Percentiles rank a stretch among this genome's conserved stretches.
Evolutionary conservation across 2,329 filamentous ascomycete genomes (phyloP).

Genomic region (Xylaria sp.): DNA sequence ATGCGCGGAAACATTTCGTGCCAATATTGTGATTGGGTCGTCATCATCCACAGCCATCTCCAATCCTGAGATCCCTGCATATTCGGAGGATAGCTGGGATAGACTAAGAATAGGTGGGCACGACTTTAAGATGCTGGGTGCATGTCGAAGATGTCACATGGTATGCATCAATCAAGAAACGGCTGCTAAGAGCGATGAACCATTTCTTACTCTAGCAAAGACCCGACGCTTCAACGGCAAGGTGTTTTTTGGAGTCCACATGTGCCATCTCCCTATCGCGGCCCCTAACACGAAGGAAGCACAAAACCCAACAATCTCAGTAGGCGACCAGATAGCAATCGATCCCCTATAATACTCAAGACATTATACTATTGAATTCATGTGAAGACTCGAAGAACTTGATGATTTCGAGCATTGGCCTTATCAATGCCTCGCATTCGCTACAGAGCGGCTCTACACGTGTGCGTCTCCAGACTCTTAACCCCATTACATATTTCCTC

Average conservation of each 20-base stretch:
- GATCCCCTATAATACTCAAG: constrained; percentile 27
- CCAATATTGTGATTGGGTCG: constrained; percentile 81
- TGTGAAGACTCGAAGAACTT: too few species aligned
- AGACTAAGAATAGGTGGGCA: constrained; percentile 68
- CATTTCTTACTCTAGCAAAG: constrained; percentile 86
- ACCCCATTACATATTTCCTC: too few species aligned
- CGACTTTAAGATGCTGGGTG: constrained; percentile 74
- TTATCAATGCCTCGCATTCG: too few species aligned
- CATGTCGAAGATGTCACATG: constrained; percentile 93
- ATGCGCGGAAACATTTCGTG: constrained; percentile 78
- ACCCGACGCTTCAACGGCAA: constrained; percentile 83
- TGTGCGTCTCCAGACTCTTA: too few species aligned
- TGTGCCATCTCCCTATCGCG: constrained; percentile 53
- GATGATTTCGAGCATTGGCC: too few species aligned
- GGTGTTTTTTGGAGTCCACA: constrained; percentile 88
- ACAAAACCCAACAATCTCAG: constrained; percentile 52
- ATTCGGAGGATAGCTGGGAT: constrained; percentile 81
- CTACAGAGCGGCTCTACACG: too few species aligned
- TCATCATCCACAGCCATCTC: not conserved
- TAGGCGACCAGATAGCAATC: constrained; percentile 52
- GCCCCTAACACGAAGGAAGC: constrained; percentile 34
- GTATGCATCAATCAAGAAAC: constrained; percentile 90
- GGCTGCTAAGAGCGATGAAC: constrained; percentile 78
- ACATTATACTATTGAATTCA: too few species aligned
- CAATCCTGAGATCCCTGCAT: constrained; percentile 56